Percentiles rank a stretch among this genome's conserved stretches.
These are phyloP conservation scores for Schizophyllum amplum DNA, from an alignment of 1,284 basidiomycete species.

Conservation along the genomic window DNA sequence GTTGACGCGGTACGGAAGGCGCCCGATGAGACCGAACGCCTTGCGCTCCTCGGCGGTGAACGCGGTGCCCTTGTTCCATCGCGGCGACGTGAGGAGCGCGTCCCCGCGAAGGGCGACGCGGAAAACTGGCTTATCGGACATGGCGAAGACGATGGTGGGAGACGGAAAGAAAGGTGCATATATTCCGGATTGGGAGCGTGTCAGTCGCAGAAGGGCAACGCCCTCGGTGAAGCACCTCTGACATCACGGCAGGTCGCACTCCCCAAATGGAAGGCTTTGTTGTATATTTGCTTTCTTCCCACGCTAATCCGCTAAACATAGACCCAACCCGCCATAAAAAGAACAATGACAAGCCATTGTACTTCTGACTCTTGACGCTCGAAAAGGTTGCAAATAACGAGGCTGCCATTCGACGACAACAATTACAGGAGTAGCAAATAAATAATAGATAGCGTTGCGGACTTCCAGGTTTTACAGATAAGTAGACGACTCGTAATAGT, in stretches of 20 bases:
- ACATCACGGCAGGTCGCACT: background rate
- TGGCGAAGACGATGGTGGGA: background rate
- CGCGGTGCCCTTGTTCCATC: slow-evolving; percentile 70
- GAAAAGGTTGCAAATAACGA: no score
- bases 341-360: no score
- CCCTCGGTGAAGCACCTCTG: background rate
- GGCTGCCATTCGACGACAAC: no score
- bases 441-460: background rate
- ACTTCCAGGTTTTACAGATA: background rate
- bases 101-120: slow-evolving; percentile 51
- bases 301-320: no score
- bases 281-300: no score
- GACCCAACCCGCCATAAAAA: no score
- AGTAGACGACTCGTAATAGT: background rate
- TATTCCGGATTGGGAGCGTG: background rate
- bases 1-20: slow-evolving; percentile 70
- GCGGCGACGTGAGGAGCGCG: slow-evolving; percentile 51
- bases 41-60: slow-evolving; percentile 63
- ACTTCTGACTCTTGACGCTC: no score
- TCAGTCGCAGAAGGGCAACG: background rate
- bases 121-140: slow-evolving; percentile 14
- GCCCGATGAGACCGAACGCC: slow-evolving; percentile 66
- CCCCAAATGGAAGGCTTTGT: background rate
- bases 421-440: background rate
- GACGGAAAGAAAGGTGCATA: background rate